phyloP scores from a whole-genome alignment of 257 asterid species.

The Lycium barbarum region DNA sequence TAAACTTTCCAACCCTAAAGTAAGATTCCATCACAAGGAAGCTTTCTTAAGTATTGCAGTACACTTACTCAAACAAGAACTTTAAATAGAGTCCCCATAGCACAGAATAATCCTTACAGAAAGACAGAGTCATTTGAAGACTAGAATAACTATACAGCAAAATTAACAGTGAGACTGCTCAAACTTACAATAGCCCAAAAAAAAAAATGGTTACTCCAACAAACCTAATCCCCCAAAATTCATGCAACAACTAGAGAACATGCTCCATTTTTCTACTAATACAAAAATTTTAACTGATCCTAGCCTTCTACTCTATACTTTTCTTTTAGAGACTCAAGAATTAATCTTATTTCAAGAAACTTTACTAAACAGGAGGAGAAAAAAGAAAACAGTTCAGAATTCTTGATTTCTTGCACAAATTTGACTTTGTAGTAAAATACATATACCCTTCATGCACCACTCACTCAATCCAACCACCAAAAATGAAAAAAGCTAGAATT shows the following conservation, averaged over 20 bases:
- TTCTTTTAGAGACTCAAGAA: neutral
- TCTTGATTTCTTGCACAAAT: conserved; percentile 1
- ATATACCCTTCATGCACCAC: conserved; percentile 9
- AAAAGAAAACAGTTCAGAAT: neutral
- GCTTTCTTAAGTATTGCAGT: neutral
- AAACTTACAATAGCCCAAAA: neutral
- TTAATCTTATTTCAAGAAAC: neutral
- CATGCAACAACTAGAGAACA: neutral
- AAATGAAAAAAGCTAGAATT: neutral
- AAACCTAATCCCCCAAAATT: neutral
- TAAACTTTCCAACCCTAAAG: neutral
- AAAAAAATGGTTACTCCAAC: neutral
- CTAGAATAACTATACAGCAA: neutral
- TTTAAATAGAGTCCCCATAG: neutral
- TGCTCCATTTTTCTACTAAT: neutral
- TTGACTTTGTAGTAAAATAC: neutral
- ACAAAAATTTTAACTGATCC: neutral
- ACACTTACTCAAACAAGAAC: neutral
- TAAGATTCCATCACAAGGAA: conserved; percentile 15
- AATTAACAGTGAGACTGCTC: neutral
- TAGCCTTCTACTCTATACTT: neutral
- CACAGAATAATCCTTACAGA: neutral
- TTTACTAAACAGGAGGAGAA: neutral
- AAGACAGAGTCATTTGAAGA: neutral
- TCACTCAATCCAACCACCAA: neutral